These are phyloP conservation scores for Neurospora sp. DNA, from an alignment of 495 filamentous ascomycete species.

Conservation along the genomic window DNA sequence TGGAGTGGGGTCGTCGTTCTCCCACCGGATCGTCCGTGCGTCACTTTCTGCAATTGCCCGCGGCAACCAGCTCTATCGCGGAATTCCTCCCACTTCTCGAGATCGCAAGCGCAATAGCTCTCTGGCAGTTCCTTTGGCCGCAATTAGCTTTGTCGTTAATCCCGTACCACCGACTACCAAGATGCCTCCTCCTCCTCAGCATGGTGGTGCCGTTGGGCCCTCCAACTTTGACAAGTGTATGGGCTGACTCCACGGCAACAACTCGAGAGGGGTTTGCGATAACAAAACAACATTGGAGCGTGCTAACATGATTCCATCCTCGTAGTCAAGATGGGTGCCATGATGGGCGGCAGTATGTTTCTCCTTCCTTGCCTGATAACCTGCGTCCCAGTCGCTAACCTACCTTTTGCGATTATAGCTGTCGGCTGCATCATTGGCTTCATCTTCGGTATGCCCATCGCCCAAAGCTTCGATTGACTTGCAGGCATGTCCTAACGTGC, in stretches of 20 bases:
- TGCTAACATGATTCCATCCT: constrained; percentile 16
- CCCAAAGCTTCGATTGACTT: neutral
- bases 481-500: neutral
- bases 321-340: constrained; percentile 89
- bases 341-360: constrained; percentile 92
- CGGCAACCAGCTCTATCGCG: constrained; percentile 5
- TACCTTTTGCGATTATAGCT: constrained; percentile 41
- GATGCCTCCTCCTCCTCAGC: constrained; percentile 40
- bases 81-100: constrained; percentile 1
- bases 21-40: constrained; percentile 9
- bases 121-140: neutral
- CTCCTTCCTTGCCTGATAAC: neutral
- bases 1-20: neutral
- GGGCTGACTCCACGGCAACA: constrained; percentile 1
- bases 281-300: constrained; percentile 18
- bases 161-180: constrained; percentile 6
- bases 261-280: neutral
- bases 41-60: constrained; percentile 6
- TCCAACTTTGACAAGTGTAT: constrained; percentile 91
- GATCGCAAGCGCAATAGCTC: neutral
- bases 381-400: constrained; percentile 1
- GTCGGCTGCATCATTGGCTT: constrained; percentile 95
- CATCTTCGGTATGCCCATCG: constrained; percentile 64
- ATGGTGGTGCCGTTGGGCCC: constrained; percentile 44
- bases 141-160: constrained; percentile 1